Evolutionary conservation across 768 basidiomycete genomes (phyloP), one percentile per base, ranked within the genome.

Genomic region (Cytidiella melzeri): DNA sequence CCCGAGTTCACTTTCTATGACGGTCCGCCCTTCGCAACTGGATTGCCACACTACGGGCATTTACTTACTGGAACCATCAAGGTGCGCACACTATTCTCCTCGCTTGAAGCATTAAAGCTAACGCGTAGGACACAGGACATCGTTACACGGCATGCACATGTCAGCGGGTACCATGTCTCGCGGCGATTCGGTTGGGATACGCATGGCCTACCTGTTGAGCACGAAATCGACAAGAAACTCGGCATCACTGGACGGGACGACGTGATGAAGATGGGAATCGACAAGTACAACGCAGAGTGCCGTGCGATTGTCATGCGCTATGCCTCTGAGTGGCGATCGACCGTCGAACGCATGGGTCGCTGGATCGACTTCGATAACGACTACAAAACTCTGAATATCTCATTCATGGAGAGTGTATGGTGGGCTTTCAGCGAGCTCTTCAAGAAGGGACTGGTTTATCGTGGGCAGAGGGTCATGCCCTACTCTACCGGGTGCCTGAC

Each of bases 321-420:
- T 66, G 77, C 94, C 2, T 77, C 80, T 5, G 94, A 98, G 63
- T 99, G 96, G 96, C 83, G 93, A 43, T 63, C 71, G 28, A 98
- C 94, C 3, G 95, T 99, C 47, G 94, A 96, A 67, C 83, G 96
- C 55, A 94, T 98, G 87, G 96, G 95, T 27, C 83, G 96, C 55
- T 99, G 96, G 96, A 98, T 99, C 70, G 96, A 99, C 69, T 99
- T 99, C 59, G 96, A 99, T 68, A 90, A 97, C 59, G 96, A 97
- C 61, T 99, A 99, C 75, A 98, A 97, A 74, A 99, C 96, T 13
- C 77, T 98, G 54, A 92, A 98, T 61, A 67, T 83, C 5, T 72
- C 83, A 7, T 99, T 90, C 67, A 98, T 99, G 96, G 96, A 99
- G 73, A 85, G 83, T 41, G 91, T 96, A 10, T 99, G 96, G 96